These are phyloP conservation scores for Tolypocladium ophioglossoides DNA, from an alignment of 2,329 filamentous ascomycete species.

Conservation along the genomic window DNA sequence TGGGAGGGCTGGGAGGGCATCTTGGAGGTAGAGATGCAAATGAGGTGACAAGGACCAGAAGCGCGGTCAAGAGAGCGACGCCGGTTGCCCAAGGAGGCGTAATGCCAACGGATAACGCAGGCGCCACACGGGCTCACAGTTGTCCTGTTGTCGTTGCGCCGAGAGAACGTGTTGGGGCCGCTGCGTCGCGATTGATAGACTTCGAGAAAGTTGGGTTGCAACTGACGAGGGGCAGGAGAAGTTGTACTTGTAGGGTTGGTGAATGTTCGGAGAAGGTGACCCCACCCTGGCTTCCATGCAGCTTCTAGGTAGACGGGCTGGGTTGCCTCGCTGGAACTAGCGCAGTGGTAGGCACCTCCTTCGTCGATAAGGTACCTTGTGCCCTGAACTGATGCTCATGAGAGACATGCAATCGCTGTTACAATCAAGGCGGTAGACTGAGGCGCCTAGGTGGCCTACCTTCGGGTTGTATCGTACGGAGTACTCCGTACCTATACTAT, in stretches of 20 bases:
- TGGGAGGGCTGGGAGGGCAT: slow-evolving; percentile 41
- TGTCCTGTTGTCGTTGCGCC: not conserved
- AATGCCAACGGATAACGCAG: not conserved
- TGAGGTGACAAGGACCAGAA: not conserved
- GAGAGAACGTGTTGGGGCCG: not conserved
- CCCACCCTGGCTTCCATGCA: not conserved
- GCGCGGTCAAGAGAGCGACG: not conserved
- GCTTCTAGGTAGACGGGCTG: not conserved
- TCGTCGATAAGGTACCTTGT: too few relatives aligned
- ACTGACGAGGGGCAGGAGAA: not conserved
- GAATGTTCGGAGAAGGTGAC: not conserved
- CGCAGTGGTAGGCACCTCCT: not conserved
- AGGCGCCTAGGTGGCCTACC: too few relatives aligned
- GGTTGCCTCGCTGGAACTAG: not conserved
- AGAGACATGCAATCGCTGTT: not conserved
- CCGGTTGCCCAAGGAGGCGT: not conserved
- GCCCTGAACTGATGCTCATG: not conserved
- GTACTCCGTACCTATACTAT: not conserved
- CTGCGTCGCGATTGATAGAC: not conserved
- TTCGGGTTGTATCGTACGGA: too few relatives aligned
- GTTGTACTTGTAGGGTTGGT: not conserved
- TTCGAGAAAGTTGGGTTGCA: not conserved
- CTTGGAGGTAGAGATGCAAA: slow-evolving; percentile 4
- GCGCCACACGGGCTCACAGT: not conserved
- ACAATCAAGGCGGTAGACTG: not conserved